These are phyloP conservation scores for Daldinia caldariorum DNA, from an alignment of 495 filamentous ascomycete genomes.

Conservation along the genomic window DNA sequence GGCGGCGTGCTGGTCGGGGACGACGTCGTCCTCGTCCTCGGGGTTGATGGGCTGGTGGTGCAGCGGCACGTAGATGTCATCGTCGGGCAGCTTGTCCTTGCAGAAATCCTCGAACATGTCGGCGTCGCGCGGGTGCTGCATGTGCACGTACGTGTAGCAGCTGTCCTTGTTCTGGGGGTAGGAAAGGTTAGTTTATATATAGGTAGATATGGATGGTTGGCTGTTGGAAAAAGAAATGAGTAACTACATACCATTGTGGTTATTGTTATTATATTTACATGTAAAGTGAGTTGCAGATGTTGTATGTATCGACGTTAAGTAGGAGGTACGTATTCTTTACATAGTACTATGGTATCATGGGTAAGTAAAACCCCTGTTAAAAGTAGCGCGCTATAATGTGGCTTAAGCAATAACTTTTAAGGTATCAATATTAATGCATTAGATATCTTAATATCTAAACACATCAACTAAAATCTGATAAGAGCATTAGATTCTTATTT, in stretches of 20 bases:
- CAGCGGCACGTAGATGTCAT: constrained; percentile 87
- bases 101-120: constrained; percentile 93
- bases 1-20: constrained; percentile 96
- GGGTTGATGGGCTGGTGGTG: constrained; percentile 94
- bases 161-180: constrained; percentile 85
- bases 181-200: background rate
- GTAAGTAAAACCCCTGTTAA: too few species aligned
- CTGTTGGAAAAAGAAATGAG: too few species aligned
- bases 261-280: background rate
- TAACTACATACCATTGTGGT: background rate
- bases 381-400: too few species aligned
- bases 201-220: too few species aligned
- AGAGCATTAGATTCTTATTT: too few species aligned
- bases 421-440: too few species aligned
- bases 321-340: background rate
- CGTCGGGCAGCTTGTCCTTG: constrained; percentile 71
- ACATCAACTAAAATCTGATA: too few species aligned
- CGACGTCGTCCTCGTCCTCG: constrained; percentile 97
- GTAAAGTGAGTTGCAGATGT: background rate
- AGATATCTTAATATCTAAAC: too few species aligned
- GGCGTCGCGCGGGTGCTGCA: constrained; percentile 78
- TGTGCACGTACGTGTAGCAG: constrained; percentile 86
- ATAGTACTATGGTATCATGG: too few species aligned
- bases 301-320: background rate
- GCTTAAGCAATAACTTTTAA: too few species aligned